phyloP scores from a whole-genome alignment of 2,329 filamentous ascomycete genomes.

The Apiospora koreana region DNA sequence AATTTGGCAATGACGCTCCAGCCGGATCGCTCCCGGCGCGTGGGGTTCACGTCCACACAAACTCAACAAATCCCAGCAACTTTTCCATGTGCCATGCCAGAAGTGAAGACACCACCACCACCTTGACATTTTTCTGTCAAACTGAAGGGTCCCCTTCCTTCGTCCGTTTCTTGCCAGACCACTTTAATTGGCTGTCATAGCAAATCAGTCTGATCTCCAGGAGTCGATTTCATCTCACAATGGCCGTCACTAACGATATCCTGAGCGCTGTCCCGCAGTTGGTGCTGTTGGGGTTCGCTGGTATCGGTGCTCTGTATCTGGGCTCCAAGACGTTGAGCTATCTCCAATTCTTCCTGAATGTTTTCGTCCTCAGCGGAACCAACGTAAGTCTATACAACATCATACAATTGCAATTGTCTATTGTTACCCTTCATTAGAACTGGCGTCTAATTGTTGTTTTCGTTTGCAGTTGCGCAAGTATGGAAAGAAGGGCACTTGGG shows the following conservation, averaged over 20 bases:
- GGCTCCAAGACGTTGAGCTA: slow-evolving; percentile 59
- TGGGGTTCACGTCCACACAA: slow-evolving; percentile 6
- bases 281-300: slow-evolving; percentile 49
- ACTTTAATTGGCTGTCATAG: slow-evolving; percentile 4
- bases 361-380: slow-evolving; percentile 67
- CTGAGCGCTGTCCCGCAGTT: slow-evolving; percentile 44
- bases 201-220: not conserved
- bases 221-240: slow-evolving; percentile 15
- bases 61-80: slow-evolving; percentile 10
- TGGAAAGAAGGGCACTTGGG: slow-evolving; percentile 90
- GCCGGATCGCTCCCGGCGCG: not conserved
- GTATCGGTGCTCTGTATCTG: slow-evolving; percentile 61
- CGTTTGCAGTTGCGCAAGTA: slow-evolving; percentile 76
- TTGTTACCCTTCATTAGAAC: not conserved
- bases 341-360: slow-evolving; percentile 62
- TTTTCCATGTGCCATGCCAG: slow-evolving; percentile 7
- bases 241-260: slow-evolving; percentile 36
- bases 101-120: not conserved
- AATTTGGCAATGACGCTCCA: not conserved
- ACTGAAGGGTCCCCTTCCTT: slow-evolving; percentile 7
- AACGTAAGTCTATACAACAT: slow-evolving; percentile 46
- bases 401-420: not conserved
- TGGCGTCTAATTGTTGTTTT: not conserved
- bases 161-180: slow-evolving; percentile 12
- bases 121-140: slow-evolving; percentile 9